Evolutionary conservation across 176 grass and related monocot genomes (phyloP), one percentile per base, ranked within the genome.

Genomic region (Ampelocalamus luodianensis): DNA sequence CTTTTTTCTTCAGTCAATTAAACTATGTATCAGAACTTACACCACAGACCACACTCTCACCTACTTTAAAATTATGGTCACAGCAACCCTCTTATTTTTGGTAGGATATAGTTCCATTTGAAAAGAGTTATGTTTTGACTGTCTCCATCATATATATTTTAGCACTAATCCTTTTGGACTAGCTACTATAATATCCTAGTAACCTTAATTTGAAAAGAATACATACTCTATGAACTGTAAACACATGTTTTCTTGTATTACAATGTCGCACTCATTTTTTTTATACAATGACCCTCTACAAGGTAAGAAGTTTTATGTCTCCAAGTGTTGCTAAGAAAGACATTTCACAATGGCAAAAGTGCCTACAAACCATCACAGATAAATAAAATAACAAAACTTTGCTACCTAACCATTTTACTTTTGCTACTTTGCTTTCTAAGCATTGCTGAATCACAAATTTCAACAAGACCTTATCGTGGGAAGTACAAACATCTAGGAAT

Each of bases 401-500:
- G 5, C 37, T 22, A 68, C 60, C 40, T 27, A 62, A 50, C 29
- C 27, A 72, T 42, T 26, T 38, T 46, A 40, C 71, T 69, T 77
- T 76, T 82, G 38, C 62, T 76, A 44, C 38, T 39, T 29, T 44
- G 0, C 63, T 68, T 74, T 61, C 39, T 27, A 42, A 82, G 17
- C 36, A 78, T 62, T 27, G 53, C 36, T 55, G n/a, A 71, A 82
- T 72, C 6, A 82, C 56, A 72, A 39, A n/a, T 81, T 62, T 85
- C 46, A 74, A 77, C 55, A 55, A 38, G 58, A 82, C 88, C 36
- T 82, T 82, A 17, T 89, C 69, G 44, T 6, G 5, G 34, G 36
- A 42, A 78, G 64, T 83, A 69, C 68, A 84, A 62, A 84, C 89
- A 63, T 84, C 60, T 76, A 84, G 44, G 9, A 62, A 61, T 75